Base-by-base conservation (phyloP, 2,329 filamentous ascomycete genomes). In the Thelonectria blattea region DNA sequence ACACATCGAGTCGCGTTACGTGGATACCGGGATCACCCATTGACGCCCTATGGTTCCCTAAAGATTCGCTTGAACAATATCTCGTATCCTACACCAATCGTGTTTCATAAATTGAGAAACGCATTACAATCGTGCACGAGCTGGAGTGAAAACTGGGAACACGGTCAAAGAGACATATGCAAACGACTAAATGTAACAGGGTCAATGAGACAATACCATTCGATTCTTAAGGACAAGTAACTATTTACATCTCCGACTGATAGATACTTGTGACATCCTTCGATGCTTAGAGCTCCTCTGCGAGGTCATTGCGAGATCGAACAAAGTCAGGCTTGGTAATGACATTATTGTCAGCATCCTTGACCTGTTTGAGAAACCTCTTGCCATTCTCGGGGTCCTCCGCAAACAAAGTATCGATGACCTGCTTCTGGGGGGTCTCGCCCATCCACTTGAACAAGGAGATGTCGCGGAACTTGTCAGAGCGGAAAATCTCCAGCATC, bases 391-490 rank as follows among this genome's bases (percentile, higher is more conserved):
- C 81, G 37, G 81, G 78, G 68, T 91, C 85, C 17, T 85, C 80
- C 20, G 82, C 77, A 71, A 91, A 91, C 52, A 91, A 68, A 64
- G 89, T 88, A 63, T 91, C 89, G 41, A 83, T 78, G 5, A 90
- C 88, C 76, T 89, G 79, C 60, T 84, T 80, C 78, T 83, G 81
- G 1, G 89, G 89, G 8, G 88, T 90, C 79, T 91, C 87, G 4
- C 88, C 89, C 74, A 92, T 80, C 89, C 89, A 92, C 76, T 91
- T 87, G 76, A 91, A 91, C 17, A 91, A 78, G 0, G 85, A 89
- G 67, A 92, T 90, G 71, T 92, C 89, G 63, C 87, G 80, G 72
- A 92, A 93, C 72, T 88, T 82, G 65, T 90, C 86, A 0, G 88
- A 84, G 51, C 87, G 82, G 77, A 93, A 90, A 15, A 93, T 87